A percentile compares a stretch with the other conserved stretches of the same genome.
Evolutionary conservation across 345 rosid genomes (phyloP).

Genomic region (thale cress (Arabidopsis thaliana)): TAIR10.1 NC_003076.8:2150001-2150500

Average conservation of each 20-base stretch:
- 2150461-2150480: constrained; percentile 66
- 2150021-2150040: constrained; percentile 67
- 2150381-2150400: constrained; percentile 72
- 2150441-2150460: constrained; percentile 76
- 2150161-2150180: constrained; percentile 81
- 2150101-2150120: constrained; percentile 73
- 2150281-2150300: constrained; percentile 86
- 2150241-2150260: constrained; percentile 64
- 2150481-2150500: constrained; percentile 71
- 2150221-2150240: constrained; percentile 79
- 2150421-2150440: constrained; percentile 86
- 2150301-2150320: constrained; percentile 75
- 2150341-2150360: constrained; percentile 79
- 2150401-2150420: constrained; percentile 73
- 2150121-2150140: constrained; percentile 74
- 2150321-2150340: constrained; percentile 56
- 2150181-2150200: constrained; percentile 76
- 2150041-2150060: constrained; percentile 64
- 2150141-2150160: constrained; percentile 66
- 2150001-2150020: constrained; percentile 79
- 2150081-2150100: constrained; percentile 75
- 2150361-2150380: constrained; percentile 78
- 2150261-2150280: constrained; percentile 61
- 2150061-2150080: constrained; percentile 79
- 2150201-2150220: constrained; percentile 69